Evolutionary conservation across 768 basidiomycete genomes (phyloP), one percentile per base, ranked within the genome.

Genomic region (Leucocoprinus birnbaumii): DNA sequence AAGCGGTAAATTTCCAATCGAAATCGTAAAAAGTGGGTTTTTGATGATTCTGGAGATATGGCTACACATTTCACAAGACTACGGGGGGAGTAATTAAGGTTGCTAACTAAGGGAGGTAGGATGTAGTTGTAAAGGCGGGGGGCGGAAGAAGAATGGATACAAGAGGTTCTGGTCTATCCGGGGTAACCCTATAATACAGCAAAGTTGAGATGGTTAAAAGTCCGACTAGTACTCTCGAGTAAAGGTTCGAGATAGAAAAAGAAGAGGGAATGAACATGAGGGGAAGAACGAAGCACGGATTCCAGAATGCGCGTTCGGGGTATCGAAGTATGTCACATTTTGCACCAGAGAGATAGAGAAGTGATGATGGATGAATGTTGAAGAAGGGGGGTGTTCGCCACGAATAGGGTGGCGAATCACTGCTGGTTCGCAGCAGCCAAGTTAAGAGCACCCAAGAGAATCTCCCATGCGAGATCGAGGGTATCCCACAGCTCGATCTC

Each of bases 401-500:
- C 31, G 11, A 5, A 31, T n/a, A 31, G 31, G 11, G 31, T 22
- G 45, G 47, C 3, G 16, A 35, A 31, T 54, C 34, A 58, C 2
- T 54, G 57, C 59, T 73, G 66, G 52, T 63, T 67, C 31, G 69
- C 65, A 31, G 75, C 74, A 34, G 77, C 78, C 47, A 80, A 63
- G 62, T 78, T 79, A 59, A 83, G 71, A 1, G 80, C 79, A 35
- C 79, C 79, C 42, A 82, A 74, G 42, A 90, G 77, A 62, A 91
- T 78, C 63, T 89, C 86, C 87, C 89, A 93, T 19, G 89, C 87
- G 59, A 86, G 79, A 61, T 91, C 86, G 60, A 94, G 72, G 27
- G 82, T 82, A 51, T 84, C 82, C 91, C 91, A 94, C 35, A 93
- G 72, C 53, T 85, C 83, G 35, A 80, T 76, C 61, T 91, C 87